phyloP scores from a whole-genome alignment of 2,329 filamentous ascomycete genomes.

The Exserohilum rostratum region DNA sequence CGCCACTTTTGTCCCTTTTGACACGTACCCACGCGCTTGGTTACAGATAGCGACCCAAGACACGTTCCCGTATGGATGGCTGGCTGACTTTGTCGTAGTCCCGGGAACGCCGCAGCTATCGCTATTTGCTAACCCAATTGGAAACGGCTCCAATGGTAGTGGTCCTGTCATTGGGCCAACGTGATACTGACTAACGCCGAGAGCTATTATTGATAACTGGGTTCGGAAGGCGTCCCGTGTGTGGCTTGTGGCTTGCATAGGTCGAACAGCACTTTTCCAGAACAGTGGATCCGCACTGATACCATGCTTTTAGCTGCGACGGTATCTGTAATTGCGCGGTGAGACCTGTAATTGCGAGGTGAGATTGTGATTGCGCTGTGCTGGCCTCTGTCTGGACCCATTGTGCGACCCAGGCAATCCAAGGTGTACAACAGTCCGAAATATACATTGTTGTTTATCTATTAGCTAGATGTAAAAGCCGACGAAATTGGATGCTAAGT shows the following conservation, averaged over 20 bases:
- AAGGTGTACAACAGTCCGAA: not conserved
- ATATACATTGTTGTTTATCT: conserved; percentile 4
- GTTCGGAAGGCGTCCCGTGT: conserved; percentile 11
- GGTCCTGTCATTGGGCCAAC: conserved; percentile 5
- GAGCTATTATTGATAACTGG: not conserved
- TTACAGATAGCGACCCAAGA: conserved; percentile 5
- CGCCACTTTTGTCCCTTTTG: not conserved
- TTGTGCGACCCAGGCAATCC: not conserved
- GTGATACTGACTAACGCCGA: conserved; percentile 4
- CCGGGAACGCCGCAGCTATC: conserved; percentile 13
- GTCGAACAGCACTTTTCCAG: conserved; percentile 10
- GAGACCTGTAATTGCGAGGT: not conserved
- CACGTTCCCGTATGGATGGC: conserved; percentile 13
- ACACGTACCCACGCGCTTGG: not conserved
- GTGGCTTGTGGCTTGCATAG: conserved; percentile 13
- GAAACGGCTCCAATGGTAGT: not conserved
- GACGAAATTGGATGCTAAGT: conserved; percentile 3
- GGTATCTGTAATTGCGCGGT: not conserved
- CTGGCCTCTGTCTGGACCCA: not conserved
- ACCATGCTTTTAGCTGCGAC: not conserved
- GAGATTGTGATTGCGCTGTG: not conserved
- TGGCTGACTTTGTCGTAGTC: not conserved
- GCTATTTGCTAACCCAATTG: conserved; percentile 8
- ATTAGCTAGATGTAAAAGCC: conserved; percentile 1
- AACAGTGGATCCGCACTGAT: conserved; percentile 5